Percentiles rank a stretch among this genome's conserved stretches.
These are phyloP conservation scores for Schrenkiella parvula DNA, from an alignment of 345 rosid genomes.

Conservation along the genomic window DNA sequence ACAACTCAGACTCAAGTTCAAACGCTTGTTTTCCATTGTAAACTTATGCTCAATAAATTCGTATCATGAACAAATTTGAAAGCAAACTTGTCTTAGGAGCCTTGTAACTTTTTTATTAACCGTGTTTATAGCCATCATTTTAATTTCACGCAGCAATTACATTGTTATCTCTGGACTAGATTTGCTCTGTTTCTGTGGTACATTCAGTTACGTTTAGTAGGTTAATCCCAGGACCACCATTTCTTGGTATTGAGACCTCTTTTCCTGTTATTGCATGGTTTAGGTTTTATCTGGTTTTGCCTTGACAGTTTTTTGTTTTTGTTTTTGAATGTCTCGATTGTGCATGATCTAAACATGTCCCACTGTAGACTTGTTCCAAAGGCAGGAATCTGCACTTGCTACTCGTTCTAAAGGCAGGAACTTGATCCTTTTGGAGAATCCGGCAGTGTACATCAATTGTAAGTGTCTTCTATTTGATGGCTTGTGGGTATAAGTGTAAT, in stretches of 20 bases:
- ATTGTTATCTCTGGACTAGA: slow-evolving; percentile 1
- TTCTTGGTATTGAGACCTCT: neutral
- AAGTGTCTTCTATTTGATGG: slow-evolving; percentile 1
- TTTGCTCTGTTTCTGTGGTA: neutral
- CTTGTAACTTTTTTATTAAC: neutral
- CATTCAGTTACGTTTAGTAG: slow-evolving; percentile 1
- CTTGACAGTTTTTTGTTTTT: slow-evolving; percentile 7
- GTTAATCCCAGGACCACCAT: neutral
- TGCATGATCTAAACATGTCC: neutral
- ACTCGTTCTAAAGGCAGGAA: neutral
- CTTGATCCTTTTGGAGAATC: neutral
- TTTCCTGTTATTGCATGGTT: slow-evolving; percentile 3
- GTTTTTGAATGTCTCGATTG: neutral
- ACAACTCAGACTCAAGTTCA: neutral
- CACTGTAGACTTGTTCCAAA: neutral
- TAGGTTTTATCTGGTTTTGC: slow-evolving; percentile 13
- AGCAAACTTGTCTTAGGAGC: slow-evolving; percentile 5
- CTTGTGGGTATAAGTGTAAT: neutral
- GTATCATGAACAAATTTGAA: slow-evolving; percentile 4
- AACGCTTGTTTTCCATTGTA: slow-evolving; percentile 1
- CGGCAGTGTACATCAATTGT: neutral
- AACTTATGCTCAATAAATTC: slow-evolving; percentile 5
- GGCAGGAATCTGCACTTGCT: neutral
- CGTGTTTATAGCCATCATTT: neutral
- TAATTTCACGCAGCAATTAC: neutral